Conservation (phyloP, 2,329 filamentous ascomycete genomes). For the Monosporascus sp. region DNA sequence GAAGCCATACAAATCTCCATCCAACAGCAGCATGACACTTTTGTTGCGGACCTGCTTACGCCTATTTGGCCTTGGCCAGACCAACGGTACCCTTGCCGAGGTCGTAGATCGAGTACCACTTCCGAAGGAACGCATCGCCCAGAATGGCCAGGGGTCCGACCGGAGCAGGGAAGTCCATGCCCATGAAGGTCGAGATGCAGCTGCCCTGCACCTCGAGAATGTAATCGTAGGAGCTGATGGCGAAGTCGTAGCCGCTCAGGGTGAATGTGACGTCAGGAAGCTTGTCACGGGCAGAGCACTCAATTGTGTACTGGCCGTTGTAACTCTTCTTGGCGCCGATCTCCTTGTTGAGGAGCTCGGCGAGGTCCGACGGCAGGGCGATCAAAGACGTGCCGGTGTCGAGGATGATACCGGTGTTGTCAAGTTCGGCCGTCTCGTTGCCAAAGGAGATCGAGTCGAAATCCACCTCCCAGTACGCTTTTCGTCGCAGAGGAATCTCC, state of each 20-base stretch:
- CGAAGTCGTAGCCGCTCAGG: constrained; percentile 87
- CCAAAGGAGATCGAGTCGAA: constrained; percentile 89
- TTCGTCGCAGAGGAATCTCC: constrained; percentile 91
- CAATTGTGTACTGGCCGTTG: constrained; percentile 93
- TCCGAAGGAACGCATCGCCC: constrained; percentile 79
- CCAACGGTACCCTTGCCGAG: constrained; percentile 84
- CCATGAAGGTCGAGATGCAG: constrained; percentile 97
- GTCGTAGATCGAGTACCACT: constrained; percentile 95
- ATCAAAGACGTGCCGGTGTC: constrained; percentile 98
- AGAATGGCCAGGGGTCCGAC: constrained; percentile 91
- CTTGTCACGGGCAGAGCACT: constrained; percentile 75
- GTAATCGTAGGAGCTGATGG: constrained; percentile 84
- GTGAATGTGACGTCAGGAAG: constrained; percentile 91
- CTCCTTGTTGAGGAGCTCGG: constrained; percentile 94
- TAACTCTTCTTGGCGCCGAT: constrained; percentile 97
- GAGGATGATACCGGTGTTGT: constrained; percentile 92
- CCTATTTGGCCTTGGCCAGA: constrained; percentile 72
- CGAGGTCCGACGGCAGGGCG: constrained; percentile 82
- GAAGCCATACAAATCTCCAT: neutral
- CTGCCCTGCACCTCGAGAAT: constrained; percentile 91
- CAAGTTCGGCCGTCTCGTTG: constrained; percentile 77
- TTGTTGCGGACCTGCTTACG: neutral
- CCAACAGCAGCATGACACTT: neutral
- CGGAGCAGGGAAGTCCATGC: constrained; percentile 86
- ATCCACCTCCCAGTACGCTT: constrained; percentile 99